These are phyloP conservation scores for Cercospora zeae-maydis DNA, from an alignment of 2,329 filamentous ascomycete species.

Conservation along the genomic window DNA sequence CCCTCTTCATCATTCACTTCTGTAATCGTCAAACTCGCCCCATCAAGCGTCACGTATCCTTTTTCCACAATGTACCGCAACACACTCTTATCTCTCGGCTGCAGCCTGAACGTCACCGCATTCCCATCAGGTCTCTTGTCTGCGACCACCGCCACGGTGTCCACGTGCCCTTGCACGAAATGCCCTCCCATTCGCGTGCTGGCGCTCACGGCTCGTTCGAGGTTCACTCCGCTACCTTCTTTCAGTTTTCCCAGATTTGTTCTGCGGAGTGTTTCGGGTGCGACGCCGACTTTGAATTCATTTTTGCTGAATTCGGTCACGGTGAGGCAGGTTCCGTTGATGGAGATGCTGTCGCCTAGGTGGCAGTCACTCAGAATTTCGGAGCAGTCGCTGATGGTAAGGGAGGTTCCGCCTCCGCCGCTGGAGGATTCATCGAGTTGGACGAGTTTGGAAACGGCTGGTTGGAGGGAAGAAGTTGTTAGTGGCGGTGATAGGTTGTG, in stretches of 20 bases:
- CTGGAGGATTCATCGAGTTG: slow-evolving; percentile 68
- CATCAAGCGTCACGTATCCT: slow-evolving; percentile 90
- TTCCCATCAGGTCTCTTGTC: slow-evolving; percentile 78
- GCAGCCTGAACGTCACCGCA: slow-evolving; percentile 79
- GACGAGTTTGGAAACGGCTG: slow-evolving; percentile 81
- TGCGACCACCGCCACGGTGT: slow-evolving; percentile 75
- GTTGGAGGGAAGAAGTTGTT: slow-evolving; percentile 21
- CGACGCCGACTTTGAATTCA: slow-evolving; percentile 85
- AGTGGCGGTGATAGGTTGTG: slow-evolving; percentile 36
- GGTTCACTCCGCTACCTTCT: slow-evolving; percentile 70
- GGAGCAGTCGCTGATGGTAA: slow-evolving; percentile 74
- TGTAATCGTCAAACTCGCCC: slow-evolving; percentile 89
- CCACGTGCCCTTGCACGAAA: slow-evolving; percentile 96
- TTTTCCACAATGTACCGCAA: slow-evolving; percentile 92
- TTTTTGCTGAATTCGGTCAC: slow-evolving; percentile 66
- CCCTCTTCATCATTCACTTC: slow-evolving; percentile 78
- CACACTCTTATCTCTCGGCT: slow-evolving; percentile 64
- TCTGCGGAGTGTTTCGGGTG: slow-evolving; percentile 90
- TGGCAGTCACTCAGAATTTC: slow-evolving; percentile 78
- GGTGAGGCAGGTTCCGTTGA: slow-evolving; percentile 96
- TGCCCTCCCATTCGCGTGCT: slow-evolving; percentile 96
- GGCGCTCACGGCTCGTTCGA: slow-evolving; percentile 88
- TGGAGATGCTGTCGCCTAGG: slow-evolving; percentile 86
- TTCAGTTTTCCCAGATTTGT: slow-evolving; percentile 83
- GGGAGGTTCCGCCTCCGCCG: slow-evolving; percentile 76